Percentiles rank a stretch among this genome's conserved stretches.
Evolutionary conservation across 805 yeast genomes (phyloP).

Genomic region (Saccharomyces cerevisiae): DNA sequence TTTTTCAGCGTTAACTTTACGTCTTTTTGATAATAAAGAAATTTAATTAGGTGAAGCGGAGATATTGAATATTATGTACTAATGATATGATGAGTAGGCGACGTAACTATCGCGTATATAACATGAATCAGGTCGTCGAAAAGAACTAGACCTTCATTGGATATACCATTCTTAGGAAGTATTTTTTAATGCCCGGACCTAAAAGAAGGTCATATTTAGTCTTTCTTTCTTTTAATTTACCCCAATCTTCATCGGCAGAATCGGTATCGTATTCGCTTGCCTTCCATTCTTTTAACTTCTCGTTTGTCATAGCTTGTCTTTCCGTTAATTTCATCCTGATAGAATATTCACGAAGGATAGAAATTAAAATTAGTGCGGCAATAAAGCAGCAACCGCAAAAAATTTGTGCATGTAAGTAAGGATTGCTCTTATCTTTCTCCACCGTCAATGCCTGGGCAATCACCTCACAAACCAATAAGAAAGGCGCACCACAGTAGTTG

Average conservation of each 20-base stretch:
- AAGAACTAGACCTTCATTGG: conserved; percentile 18
- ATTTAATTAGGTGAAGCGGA: not conserved
- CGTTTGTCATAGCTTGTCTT: conserved; percentile 2
- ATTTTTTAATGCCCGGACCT: conserved; percentile 14
- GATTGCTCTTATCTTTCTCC: conserved; percentile 25
- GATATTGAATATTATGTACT: not conserved
- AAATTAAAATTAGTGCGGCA: conserved; percentile 35
- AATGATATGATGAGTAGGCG: not conserved
- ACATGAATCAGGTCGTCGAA: not conserved
- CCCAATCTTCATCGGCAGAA: conserved; percentile 4
- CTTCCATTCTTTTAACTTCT: conserved; percentile 9
- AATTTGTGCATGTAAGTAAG: conserved; percentile 52
- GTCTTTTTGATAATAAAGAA: not conserved
- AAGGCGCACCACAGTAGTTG: conserved; percentile 26
- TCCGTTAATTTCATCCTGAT: conserved; percentile 35
- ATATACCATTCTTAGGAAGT: conserved; percentile 20
- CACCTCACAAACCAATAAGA: conserved; percentile 42
- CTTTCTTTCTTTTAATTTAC: conserved; percentile 8
- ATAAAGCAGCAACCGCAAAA: conserved; percentile 47
- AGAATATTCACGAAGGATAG: conserved; percentile 45
- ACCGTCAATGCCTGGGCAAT: conserved; percentile 44
- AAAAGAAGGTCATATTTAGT: conserved; percentile 11
- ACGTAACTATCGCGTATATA: not conserved
- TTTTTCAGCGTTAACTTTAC: not conserved
- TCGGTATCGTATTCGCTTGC: not conserved